A percentile compares a stretch with the other conserved stretches of the same genome.
Evolutionary conservation across 768 basidiomycete genomes (phyloP).

Genomic region (Boletus speciosus): DNA sequence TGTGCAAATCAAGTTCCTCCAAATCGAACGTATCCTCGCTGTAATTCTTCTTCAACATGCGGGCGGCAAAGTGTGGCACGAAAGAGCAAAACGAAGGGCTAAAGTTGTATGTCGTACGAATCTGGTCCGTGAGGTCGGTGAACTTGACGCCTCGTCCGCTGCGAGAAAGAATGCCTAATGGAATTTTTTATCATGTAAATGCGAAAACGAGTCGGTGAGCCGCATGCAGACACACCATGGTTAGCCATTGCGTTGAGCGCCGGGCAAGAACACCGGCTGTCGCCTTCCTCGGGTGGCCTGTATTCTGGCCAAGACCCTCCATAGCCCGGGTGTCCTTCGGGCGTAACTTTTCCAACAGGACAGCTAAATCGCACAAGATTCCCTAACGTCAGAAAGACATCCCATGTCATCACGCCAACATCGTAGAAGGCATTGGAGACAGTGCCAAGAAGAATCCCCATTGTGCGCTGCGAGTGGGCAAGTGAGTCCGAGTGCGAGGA

Average conservation of each 20-base stretch:
- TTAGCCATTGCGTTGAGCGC: constrained; percentile 81
- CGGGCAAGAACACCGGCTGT: constrained; percentile 72
- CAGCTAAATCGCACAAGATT: constrained; percentile 21
- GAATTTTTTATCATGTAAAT: no score
- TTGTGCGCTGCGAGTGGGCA: neutral
- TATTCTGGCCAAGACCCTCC: constrained; percentile 74
- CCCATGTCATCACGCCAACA: constrained; percentile 16
- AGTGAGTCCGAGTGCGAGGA: neutral
- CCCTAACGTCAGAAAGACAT: constrained; percentile 16
- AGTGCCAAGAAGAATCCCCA: constrained; percentile 12
- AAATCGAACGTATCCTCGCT: constrained; percentile 58
- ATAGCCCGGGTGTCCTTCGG: constrained; percentile 51
- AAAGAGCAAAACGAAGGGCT: constrained; percentile 63
- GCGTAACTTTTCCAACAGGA: constrained; percentile 51
- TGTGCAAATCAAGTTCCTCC: constrained; percentile 66
- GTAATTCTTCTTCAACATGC: constrained; percentile 55
- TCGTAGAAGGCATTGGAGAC: constrained; percentile 10
- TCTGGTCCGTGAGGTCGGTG: constrained; percentile 36
- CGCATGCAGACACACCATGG: constrained; percentile 53
- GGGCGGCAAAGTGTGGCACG: constrained; percentile 59
- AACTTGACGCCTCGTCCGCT: constrained; percentile 74
- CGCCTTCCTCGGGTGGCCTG: constrained; percentile 51
- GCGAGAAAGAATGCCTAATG: constrained; percentile 44
- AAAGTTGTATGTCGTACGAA: constrained; percentile 67
- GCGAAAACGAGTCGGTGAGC: neutral